phyloP scores from a whole-genome alignment of 192 early-diverging fungal species.

The Chytriomyces sp. region DNA sequence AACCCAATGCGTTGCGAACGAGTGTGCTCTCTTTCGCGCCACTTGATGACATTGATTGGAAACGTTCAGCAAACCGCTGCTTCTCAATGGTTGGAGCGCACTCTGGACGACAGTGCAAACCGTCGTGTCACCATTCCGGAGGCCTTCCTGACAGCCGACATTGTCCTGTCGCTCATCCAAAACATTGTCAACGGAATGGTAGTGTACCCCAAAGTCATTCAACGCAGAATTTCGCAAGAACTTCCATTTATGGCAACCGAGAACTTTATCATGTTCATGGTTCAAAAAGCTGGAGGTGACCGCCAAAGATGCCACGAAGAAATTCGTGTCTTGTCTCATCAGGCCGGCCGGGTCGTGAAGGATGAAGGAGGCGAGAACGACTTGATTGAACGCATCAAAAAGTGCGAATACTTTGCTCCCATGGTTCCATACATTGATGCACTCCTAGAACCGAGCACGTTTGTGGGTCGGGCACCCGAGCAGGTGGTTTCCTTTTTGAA shows the following conservation, averaged over 20 bases:
- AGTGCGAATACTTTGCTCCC: constrained; percentile 84
- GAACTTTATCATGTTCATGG: constrained; percentile 99
- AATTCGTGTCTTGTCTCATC: constrained; percentile 92
- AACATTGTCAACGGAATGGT: constrained; percentile 98
- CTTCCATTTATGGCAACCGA: constrained; percentile 99
- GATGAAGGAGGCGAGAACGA: constrained; percentile 92
- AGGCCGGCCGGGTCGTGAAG: constrained; percentile 92
- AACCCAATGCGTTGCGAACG: constrained; percentile 99
- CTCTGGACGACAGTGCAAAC: constrained; percentile 96
- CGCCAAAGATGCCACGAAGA: constrained; percentile 96
- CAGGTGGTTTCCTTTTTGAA: constrained; percentile 88
- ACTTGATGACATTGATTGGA: constrained; percentile 88
- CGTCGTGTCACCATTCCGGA: constrained; percentile 94
- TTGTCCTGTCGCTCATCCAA: constrained; percentile 90
- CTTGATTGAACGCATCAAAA: constrained; percentile 87
- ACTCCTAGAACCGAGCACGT: constrained; percentile 87
- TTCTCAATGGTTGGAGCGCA: constrained; percentile 97
- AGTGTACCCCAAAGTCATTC: constrained; percentile 95
- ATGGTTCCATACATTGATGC: constrained; percentile 70
- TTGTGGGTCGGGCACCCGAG: constrained; percentile 92
- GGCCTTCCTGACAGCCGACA: constrained; percentile 96
- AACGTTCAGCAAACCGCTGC: constrained; percentile 89
- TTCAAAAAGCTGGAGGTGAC: constrained; percentile 88
- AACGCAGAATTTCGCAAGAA: constrained; percentile 87
- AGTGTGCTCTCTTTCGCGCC: constrained; percentile 92